Evolutionary conservation across 441 rosid genomes (phyloP).

Genomic region (Populus hybrid): DNA sequence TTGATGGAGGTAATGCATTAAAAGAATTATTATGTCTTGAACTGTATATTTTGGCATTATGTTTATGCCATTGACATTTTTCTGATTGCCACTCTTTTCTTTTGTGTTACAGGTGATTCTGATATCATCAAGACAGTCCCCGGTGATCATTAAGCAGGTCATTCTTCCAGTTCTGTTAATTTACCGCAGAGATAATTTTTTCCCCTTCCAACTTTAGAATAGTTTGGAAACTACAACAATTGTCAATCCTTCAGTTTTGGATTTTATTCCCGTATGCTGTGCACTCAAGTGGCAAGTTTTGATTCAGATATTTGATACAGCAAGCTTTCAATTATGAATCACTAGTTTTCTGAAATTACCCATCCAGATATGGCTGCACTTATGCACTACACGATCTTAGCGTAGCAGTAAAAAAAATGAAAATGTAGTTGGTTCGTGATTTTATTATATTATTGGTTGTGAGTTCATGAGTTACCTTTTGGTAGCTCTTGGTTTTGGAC

Average conservation of each 20-base stretch:
- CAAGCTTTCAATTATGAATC: not conserved
- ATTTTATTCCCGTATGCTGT: not conserved
- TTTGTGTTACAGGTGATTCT: constrained; percentile 50
- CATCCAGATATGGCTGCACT: not conserved
- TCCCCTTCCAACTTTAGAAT: not conserved
- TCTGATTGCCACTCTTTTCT: not conserved
- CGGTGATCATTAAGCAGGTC: constrained; percentile 39
- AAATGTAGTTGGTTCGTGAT: not conserved
- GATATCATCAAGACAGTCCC: constrained; percentile 67
- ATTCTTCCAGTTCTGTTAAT: not conserved
- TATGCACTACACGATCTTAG: not conserved
- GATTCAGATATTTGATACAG: not conserved
- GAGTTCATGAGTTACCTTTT: not conserved
- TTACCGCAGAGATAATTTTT: not conserved
- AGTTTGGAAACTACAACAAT: not conserved
- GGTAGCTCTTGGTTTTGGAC: not conserved
- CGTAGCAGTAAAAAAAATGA: not conserved
- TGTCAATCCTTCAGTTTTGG: not conserved
- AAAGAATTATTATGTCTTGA: not conserved
- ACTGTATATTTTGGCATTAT: not conserved
- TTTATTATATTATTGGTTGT: not conserved
- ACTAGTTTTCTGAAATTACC: not conserved
- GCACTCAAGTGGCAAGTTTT: not conserved
- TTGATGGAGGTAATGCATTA: not conserved
- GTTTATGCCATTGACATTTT: not conserved